Evolutionary conservation across 257 asterid species (phyloP), one percentile per base, ranked within the genome.

Genomic region (Solanum clarkiae): DNA sequence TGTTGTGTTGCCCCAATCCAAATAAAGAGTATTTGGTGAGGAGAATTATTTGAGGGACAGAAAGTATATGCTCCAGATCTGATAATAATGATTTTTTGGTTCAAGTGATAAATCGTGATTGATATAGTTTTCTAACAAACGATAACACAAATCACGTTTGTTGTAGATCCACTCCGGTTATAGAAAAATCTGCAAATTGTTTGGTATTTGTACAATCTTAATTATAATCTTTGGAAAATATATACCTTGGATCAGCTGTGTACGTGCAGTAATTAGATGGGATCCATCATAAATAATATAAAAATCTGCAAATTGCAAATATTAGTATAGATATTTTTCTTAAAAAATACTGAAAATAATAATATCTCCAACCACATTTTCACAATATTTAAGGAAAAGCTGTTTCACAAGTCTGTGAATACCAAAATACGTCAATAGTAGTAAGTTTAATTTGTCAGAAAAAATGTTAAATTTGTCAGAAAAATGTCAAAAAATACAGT

Each of bases 201-300:
- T 5, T 36, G 42, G 42, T 4, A 36, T 36, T 5, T 36, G 42
- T 36, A 36, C 42, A 36, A 36, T 36, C 42, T 49, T 49, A 10
- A 9, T 49, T 49, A 49, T 49, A 1, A 10, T 49, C 54, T 49
- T 11, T 49, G 54, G 54, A 49, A 10, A 49, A 36, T 36, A 36
- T 36, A 36, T 36, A 36, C 56, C 17, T 75, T 75, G 84, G 88
- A 86, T 83, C 88, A 55, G 75, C 81, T 63, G 84, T 65, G 83
- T 72, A 72, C 83, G 10, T 3, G 4, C 54, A 56, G 62, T 42
- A 53, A 24, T 24, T 10, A 80, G 60, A 20, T 55, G 8, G 60
- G 60, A 55, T 55, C 60, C 6, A 18, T 56, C 2, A 56, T 2
- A 66, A 66, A 66, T 66, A 29, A 29, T 29, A 66, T 11, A 1